Evolutionary conservation across 2,329 filamentous ascomycete genomes (phyloP).

Genomic region (Alternaria ethzedia): DNA sequence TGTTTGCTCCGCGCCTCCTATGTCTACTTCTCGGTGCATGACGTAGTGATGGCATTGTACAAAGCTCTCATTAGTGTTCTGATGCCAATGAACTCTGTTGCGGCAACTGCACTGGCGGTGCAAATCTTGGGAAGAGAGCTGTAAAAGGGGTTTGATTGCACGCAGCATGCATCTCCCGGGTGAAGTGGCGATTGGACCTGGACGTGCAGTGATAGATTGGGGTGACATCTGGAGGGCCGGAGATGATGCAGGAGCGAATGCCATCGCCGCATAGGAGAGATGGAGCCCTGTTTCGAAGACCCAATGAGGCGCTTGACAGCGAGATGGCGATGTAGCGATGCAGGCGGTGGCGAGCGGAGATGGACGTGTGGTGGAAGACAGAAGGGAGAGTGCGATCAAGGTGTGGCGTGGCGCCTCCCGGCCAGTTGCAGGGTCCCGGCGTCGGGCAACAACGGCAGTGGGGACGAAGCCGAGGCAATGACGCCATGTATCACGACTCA

Average conservation of each 20-base stretch:
- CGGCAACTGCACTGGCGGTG: background rate
- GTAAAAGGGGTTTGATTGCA: background rate
- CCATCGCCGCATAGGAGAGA: background rate
- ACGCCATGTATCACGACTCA: background rate
- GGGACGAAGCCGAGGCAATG: background rate
- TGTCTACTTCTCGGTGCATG: constrained; percentile 1
- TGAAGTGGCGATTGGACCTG: background rate
- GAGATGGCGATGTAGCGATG: background rate
- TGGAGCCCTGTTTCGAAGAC: background rate
- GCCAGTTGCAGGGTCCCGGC: background rate
- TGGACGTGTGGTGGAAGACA: background rate
- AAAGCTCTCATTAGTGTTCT: background rate
- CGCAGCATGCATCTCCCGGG: background rate
- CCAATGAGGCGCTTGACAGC: background rate
- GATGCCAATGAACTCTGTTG: background rate
- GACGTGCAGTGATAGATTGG: background rate
- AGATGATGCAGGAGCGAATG: background rate
- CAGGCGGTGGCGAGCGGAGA: background rate
- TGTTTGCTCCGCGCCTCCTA: constrained; percentile 4
- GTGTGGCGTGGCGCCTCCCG: constrained; percentile 11
- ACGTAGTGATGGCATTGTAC: background rate
- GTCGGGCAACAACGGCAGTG: background rate
- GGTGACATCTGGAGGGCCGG: too few species aligned
- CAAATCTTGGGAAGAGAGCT: background rate
- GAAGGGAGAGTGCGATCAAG: constrained; percentile 7